Conservation (phyloP, 164 flowering plant species). For the Dillenia suffruticosa region DNA sequence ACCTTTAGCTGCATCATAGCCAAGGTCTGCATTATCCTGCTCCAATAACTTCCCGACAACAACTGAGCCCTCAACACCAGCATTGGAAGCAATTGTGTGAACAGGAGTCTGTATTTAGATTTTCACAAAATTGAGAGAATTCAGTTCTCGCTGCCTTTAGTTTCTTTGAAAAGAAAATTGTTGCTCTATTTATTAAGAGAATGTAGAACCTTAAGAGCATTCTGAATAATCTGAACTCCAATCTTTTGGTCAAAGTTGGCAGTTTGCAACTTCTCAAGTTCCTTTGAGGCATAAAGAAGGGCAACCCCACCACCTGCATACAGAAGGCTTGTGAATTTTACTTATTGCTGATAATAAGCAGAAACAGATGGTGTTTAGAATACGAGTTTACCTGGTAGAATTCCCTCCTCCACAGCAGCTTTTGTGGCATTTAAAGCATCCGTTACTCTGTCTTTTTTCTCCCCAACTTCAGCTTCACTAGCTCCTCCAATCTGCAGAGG, state of each 20-base stretch:
- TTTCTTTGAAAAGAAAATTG: too few species aligned
- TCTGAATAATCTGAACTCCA: slow-evolving; percentile 96
- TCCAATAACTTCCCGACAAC: slow-evolving; percentile 76
- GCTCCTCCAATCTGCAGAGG: slow-evolving; percentile 89
- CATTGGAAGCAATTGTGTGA: slow-evolving; percentile 82
- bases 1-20: slow-evolving; percentile 97
- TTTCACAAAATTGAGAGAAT: too few species aligned
- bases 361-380: background rate
- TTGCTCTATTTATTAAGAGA: too few species aligned
- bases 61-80: slow-evolving; percentile 96
- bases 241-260: slow-evolving; percentile 97
- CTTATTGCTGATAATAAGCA: background rate
- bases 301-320: slow-evolving; percentile 96
- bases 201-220: slow-evolving; percentile 73
- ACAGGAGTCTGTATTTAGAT: slow-evolving; percentile 68
- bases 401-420: slow-evolving; percentile 97
- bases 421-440: slow-evolving; percentile 97
- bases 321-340: background rate
- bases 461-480: slow-evolving; percentile 93
- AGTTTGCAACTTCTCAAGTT: slow-evolving; percentile 75
- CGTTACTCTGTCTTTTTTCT: slow-evolving; percentile 92
- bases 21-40: slow-evolving; percentile 61
- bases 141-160: too few species aligned
- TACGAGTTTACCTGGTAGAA: slow-evolving; percentile 60
- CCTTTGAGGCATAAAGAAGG: slow-evolving; percentile 91